Evolutionary conservation across 257 asterid genomes (phyloP), one percentile per base, ranked within the genome.

Genomic region (Sherardia arvensis): DNA sequence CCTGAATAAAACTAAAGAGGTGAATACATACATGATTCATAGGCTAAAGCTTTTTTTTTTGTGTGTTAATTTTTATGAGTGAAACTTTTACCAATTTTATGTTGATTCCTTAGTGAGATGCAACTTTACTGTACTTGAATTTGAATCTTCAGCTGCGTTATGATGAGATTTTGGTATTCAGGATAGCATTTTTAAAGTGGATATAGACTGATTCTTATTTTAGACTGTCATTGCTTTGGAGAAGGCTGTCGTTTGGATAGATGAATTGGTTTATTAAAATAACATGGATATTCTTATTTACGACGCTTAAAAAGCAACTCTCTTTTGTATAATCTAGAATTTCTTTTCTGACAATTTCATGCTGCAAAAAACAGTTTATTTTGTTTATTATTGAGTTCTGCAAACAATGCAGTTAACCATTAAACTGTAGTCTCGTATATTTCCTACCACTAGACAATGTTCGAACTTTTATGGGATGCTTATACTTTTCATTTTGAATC

Each of bases 1-100:
- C 76, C 72, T 89, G 28, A 85, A 84, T 76, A 81, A 81, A 67
- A 73, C 81, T 69, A 84, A 83, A 66, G 80, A 81, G 90, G 97
- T 85, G 77, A 67, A 43, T 23, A 48, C 48, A 43, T 23, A 48
- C 48, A 49, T 48, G 32, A 20, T 48, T 28, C 59, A 25, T n/a
- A 1, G 25, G 36, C 14, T 38, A 38, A 38, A 10, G 47, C 10
- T 0, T 12, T 38, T 38, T 32, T 12, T 38, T 2, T 12, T 11
- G 47, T n/a, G n/a, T n/a, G n/a, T n/a, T n/a, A n/a, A 38, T 38
- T 21, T 49, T 49, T n/a, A 4, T 40, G 14, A 62, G 18, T 25
- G 36, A 40, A 40, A 38, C 8, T 15, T 17, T 38, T 3, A 10
- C 47, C 12, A 38, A 43, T 43, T 3, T 43, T 43, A 38, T 38